A percentile compares a stretch with the other conserved stretches of the same genome.
phyloP scores from a whole-genome alignment of 225 moss, liverwort and hornwort species.

The Bryoerythrophyllum caledonicum region DNA sequence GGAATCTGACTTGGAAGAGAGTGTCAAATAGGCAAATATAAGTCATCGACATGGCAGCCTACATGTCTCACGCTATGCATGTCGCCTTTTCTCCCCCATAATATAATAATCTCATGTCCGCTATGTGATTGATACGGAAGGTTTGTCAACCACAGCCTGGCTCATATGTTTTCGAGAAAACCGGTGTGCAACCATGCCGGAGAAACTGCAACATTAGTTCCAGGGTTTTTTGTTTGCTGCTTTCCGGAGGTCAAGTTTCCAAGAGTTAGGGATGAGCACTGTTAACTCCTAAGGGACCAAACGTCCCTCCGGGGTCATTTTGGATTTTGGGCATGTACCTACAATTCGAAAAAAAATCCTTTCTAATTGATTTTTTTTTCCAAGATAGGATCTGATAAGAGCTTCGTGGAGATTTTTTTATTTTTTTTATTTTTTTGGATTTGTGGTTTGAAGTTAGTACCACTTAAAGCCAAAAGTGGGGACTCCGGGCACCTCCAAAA shows the following conservation, averaged over 20 bases:
- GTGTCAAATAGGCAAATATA: not conserved
- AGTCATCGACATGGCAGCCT: not conserved
- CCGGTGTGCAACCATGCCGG: not conserved
- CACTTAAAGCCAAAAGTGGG: no score
- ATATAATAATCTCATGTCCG: not conserved
- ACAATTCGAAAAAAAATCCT: no score
- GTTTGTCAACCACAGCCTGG: not conserved
- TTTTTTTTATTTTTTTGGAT: no score
- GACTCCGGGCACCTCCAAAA: no score
- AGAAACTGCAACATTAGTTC: not conserved
- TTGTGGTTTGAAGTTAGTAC: no score
- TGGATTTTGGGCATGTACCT: no score
- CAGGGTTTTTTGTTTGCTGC: not conserved
- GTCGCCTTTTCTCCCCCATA: rapidly evolving
- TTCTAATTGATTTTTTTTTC: no score
- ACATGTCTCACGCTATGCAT: no score
- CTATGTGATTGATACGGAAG: not conserved
- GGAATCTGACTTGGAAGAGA: not conserved
- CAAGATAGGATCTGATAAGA: no score
- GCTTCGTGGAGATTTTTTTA: no score
- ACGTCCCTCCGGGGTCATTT: no score
- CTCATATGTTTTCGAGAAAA: not conserved
- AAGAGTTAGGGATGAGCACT: not conserved
- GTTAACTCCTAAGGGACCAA: no score
- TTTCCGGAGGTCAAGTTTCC: not conserved